These are phyloP conservation scores for Vigna unguiculata DNA, from an alignment of 306 rosid genomes.

Conservation along the genomic window DNA sequence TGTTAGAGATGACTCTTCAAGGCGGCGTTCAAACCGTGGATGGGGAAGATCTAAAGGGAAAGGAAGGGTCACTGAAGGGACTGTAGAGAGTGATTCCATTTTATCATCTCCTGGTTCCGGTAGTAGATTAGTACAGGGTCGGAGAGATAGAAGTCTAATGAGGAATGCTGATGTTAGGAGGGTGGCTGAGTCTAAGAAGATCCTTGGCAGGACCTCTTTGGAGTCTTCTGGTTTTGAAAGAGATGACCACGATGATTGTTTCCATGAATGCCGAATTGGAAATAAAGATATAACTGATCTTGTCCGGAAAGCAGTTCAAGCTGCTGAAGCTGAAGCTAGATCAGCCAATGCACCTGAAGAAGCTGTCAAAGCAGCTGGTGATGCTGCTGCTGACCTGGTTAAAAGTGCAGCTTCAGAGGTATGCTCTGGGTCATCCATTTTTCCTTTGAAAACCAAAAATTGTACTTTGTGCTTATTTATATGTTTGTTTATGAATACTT, in stretches of 20 bases:
- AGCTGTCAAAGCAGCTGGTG: constrained; percentile 95
- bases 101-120: constrained; percentile 83
- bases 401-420: constrained; percentile 97
- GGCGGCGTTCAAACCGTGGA: constrained; percentile 82
- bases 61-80: constrained; percentile 79
- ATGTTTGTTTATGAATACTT: neutral
- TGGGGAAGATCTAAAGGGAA: constrained; percentile 75
- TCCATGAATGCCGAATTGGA: constrained; percentile 82
- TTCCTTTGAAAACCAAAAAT: neutral
- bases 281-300: constrained; percentile 74
- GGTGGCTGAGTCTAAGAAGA: constrained; percentile 65
- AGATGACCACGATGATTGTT: constrained; percentile 85
- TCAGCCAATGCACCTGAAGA: constrained; percentile 94
- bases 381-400: constrained; percentile 96
- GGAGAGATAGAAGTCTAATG: constrained; percentile 68
- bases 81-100: constrained; percentile 68
- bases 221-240: constrained; percentile 67
- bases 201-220: constrained; percentile 47
- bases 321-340: constrained; percentile 96
- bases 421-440: neutral
- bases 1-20: constrained; percentile 76
- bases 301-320: constrained; percentile 83
- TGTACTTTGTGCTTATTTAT: constrained; percentile 2
- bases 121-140: constrained; percentile 67
- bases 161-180: constrained; percentile 67